A percentile compares a stretch with the other conserved stretches of the same genome.
Conservation (phyloP, 2,329 filamentous ascomycete genomes). For the Elsinoe australis region DNA sequence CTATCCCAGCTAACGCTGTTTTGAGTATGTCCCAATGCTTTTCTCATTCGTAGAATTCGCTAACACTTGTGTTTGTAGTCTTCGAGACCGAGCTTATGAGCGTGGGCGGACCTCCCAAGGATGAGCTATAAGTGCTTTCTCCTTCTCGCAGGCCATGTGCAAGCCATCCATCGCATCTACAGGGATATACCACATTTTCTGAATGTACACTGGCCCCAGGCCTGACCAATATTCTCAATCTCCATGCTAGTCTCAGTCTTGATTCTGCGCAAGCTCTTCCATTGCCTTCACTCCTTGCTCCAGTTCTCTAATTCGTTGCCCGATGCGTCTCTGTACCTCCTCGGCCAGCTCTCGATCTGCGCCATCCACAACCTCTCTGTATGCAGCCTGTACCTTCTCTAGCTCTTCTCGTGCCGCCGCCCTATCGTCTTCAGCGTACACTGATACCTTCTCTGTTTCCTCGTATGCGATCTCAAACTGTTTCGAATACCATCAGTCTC, state of each 20-base stretch:
- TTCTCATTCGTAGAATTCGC: conserved; percentile 16
- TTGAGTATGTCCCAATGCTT: conserved; percentile 49
- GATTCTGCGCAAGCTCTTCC: conserved; percentile 44
- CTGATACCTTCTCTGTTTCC: conserved; percentile 46
- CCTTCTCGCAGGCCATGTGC: background rate
- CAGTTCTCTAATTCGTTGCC: conserved; percentile 46
- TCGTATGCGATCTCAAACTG: conserved; percentile 46
- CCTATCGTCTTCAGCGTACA: conserved; percentile 49
- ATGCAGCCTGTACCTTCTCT: conserved; percentile 42
- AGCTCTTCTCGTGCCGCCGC: conserved; percentile 48
- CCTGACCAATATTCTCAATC: too few species aligned
- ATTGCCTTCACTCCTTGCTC: conserved; percentile 45
- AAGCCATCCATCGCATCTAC: background rate
- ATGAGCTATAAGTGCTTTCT: conserved; percentile 25
- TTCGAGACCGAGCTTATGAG: conserved; percentile 87
- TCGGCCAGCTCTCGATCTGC: conserved; percentile 37
- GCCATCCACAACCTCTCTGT: conserved; percentile 37
- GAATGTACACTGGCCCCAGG: too few species aligned
- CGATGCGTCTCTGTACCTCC: conserved; percentile 46
- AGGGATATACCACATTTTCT: background rate
- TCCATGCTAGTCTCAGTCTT: conserved; percentile 37
- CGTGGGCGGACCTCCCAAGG: conserved; percentile 61
- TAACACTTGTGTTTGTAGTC: conserved; percentile 44
- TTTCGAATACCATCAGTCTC: too few species aligned
- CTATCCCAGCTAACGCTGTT: conserved; percentile 77